These are phyloP conservation scores for Leucosporidium creatinivorum DNA, from an alignment of 768 basidiomycete species.

Conservation along the genomic window DNA sequence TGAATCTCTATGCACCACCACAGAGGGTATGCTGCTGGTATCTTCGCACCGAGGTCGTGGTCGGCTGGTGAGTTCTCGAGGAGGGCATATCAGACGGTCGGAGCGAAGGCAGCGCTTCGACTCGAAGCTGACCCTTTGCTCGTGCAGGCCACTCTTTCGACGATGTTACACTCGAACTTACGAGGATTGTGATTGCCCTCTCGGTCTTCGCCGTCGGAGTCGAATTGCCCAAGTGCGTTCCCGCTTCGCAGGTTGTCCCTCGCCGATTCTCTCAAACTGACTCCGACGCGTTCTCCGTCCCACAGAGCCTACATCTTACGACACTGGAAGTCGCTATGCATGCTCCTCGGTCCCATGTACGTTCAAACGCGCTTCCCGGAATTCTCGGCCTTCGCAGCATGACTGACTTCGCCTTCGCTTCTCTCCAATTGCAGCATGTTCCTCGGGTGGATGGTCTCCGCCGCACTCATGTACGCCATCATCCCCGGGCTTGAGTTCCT, in stretches of 20 bases:
- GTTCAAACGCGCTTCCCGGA: background rate
- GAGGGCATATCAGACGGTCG: no score
- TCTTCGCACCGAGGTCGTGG: slow-evolving; percentile 37
- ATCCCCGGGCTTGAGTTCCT: slow-evolving; percentile 85
- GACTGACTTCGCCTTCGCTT: background rate
- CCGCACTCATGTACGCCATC: slow-evolving; percentile 74
- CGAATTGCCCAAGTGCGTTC: slow-evolving; percentile 62
- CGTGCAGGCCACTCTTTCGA: slow-evolving; percentile 47
- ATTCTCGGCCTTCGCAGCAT: background rate
- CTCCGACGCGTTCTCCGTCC: background rate
- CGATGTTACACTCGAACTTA: slow-evolving; percentile 80
- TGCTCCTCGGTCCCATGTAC: slow-evolving; percentile 55
- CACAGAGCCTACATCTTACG: slow-evolving; percentile 76
- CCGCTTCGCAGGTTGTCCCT: background rate
- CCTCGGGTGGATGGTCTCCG: slow-evolving; percentile 93
- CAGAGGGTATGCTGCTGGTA: slow-evolving; percentile 35
- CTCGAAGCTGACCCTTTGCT: background rate
- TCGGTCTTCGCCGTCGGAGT: slow-evolving; percentile 98
- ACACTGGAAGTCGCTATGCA: slow-evolving; percentile 87
- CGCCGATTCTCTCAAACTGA: background rate
- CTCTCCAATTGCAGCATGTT: slow-evolving; percentile 40
- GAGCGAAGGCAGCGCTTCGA: background rate
- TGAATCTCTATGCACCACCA: slow-evolving; percentile 20
- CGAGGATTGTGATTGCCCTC: slow-evolving; percentile 85
- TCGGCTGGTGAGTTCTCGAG: slow-evolving; percentile 7